These are phyloP conservation scores for Apiospora saccharicola DNA, from an alignment of 2,329 filamentous ascomycete genomes.

Conservation along the genomic window DNA sequence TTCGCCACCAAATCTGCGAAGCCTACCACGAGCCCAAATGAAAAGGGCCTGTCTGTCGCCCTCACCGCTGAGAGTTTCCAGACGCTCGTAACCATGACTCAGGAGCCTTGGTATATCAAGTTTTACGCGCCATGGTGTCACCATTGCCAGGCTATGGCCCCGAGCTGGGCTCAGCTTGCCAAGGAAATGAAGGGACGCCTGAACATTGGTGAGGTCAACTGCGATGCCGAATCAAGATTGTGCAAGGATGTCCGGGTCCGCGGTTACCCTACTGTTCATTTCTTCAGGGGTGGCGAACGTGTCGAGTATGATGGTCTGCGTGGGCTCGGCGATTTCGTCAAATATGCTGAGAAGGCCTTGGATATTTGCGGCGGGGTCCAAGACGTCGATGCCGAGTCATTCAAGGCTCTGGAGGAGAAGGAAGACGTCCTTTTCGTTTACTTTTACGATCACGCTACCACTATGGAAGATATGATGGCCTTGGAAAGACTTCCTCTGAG, in stretches of 20 bases:
- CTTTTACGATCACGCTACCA: constrained; percentile 96
- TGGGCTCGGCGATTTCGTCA: constrained; percentile 87
- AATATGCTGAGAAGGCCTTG: constrained; percentile 86
- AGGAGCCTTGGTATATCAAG: constrained; percentile 97
- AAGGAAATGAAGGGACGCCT: constrained; percentile 90
- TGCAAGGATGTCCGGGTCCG: constrained; percentile 87
- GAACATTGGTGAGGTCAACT: constrained; percentile 96
- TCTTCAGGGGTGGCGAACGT: constrained; percentile 90
- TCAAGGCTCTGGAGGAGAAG: constrained; percentile 86
- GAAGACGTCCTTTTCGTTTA: constrained; percentile 97
- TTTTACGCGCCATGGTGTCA: constrained; percentile 98
- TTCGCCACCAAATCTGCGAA: constrained; percentile 54
- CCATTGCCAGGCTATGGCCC: constrained; percentile 92
- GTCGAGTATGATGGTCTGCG: constrained; percentile 93
- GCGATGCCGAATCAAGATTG: constrained; percentile 82
- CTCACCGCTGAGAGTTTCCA: constrained; percentile 89
- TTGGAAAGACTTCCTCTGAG: constrained; percentile 86
- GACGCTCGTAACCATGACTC: constrained; percentile 81
- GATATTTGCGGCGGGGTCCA: constrained; percentile 78
- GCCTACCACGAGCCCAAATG: constrained; percentile 70
- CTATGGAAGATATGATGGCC: constrained; percentile 87
- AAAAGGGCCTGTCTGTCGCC: constrained; percentile 75
- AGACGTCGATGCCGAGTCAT: constrained; percentile 78
- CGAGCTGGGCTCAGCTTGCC: constrained; percentile 87
- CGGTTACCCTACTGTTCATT: constrained; percentile 88